These are phyloP conservation scores for Porphyrellus cyaneotinctus DNA, from an alignment of 768 basidiomycete species.

Conservation along the genomic window DNA sequence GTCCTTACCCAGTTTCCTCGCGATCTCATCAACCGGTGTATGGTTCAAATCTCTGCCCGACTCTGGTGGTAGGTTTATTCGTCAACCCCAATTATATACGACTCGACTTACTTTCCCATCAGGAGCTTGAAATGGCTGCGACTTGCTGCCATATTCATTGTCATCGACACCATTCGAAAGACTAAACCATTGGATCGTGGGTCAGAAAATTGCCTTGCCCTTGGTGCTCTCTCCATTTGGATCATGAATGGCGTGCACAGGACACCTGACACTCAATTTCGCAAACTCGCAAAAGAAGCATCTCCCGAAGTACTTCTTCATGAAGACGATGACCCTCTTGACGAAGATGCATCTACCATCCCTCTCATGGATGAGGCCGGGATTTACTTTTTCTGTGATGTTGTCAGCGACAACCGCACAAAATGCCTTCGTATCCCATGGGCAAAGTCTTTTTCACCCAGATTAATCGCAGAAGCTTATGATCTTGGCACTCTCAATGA, in stretches of 20 bases:
- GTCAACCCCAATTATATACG: no score
- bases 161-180: background rate
- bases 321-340: background rate
- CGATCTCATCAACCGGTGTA: background rate
- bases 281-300: background rate
- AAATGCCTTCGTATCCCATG: background rate
- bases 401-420: background rate
- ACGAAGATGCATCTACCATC: background rate
- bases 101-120: no score
- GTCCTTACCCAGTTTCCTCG: background rate
- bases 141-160: background rate
- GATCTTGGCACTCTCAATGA: background rate
- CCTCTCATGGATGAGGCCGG: conserved; percentile 11
- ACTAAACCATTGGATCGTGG: background rate
- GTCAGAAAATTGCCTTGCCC: background rate
- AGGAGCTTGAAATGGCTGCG: conserved; percentile 4
- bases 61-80: background rate
- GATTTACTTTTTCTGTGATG: background rate
- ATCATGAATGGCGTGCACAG: conserved; percentile 1
- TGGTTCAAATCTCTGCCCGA: background rate
- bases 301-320: background rate
- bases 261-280: background rate
- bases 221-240: conserved; percentile 4
- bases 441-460: background rate
- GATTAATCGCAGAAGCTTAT: background rate